Percentiles rank a stretch among this genome's conserved stretches.
These are phyloP conservation scores for Bigelowiella natans DNA, from an alignment of 78 protist species.

Conservation along the genomic window DNA sequence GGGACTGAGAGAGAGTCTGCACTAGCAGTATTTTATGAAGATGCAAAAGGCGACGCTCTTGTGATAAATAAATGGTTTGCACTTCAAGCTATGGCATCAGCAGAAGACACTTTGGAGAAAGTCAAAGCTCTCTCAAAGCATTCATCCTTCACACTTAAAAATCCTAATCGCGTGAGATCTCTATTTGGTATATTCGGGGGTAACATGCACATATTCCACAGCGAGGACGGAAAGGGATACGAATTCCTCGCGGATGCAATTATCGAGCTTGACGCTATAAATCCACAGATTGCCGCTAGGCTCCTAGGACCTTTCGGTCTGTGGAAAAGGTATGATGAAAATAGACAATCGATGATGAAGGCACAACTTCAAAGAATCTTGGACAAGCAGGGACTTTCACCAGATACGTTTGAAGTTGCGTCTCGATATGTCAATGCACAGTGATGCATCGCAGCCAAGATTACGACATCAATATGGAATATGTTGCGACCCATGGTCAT, in stretches of 20 bases:
- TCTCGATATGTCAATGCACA: not conserved
- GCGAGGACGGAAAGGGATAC: not conserved
- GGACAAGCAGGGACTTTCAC: not conserved
- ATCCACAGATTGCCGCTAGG: conserved; percentile 23
- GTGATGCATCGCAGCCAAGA: too few species aligned
- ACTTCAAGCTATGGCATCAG: not conserved
- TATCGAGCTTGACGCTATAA: not conserved
- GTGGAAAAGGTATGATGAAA: not conserved
- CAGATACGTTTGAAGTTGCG: not conserved
- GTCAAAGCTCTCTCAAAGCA: not conserved
- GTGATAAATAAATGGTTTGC: conserved; percentile 30
- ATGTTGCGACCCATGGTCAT: too few species aligned
- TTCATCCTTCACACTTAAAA: not conserved
- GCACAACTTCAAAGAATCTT: not conserved
- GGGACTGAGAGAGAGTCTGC: not conserved
- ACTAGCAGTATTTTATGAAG: not conserved
- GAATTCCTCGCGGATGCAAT: not conserved
- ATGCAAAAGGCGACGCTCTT: conserved; percentile 6
- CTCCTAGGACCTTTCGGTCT: not conserved
- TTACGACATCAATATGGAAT: too few species aligned
- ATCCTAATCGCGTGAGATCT: conserved; percentile 29
- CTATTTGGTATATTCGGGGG: not conserved
- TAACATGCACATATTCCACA: conserved; percentile 5
- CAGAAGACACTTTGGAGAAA: not conserved
- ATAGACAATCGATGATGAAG: not conserved